Conservation (phyloP, 345 rosid species). For the Citrus australasica region DNA sequence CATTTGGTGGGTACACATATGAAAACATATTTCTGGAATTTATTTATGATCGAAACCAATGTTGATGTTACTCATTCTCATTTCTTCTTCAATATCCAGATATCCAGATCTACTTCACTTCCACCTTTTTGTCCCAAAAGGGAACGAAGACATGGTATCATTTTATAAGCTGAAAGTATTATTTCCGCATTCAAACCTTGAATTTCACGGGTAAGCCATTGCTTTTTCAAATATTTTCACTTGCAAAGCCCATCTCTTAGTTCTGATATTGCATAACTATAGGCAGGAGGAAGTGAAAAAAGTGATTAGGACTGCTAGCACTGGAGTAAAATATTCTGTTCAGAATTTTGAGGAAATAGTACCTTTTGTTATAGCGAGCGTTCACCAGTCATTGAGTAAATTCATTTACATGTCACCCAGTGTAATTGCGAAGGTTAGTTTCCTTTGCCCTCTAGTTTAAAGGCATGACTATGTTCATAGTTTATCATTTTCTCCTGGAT, state of each 20-base stretch:
- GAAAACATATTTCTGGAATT: not conserved
- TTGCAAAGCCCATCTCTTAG: not conserved
- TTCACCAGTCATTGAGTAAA: slow-evolving; percentile 23
- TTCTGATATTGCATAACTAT: slow-evolving; percentile 10
- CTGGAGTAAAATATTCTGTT: slow-evolving; percentile 8
- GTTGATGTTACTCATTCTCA: not conserved
- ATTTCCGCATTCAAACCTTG: slow-evolving; percentile 41
- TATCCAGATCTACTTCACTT: slow-evolving; percentile 32
- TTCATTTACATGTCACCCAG: slow-evolving; percentile 31
- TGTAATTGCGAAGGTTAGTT: slow-evolving; percentile 39
- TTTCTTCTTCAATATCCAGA: slow-evolving; percentile 20
- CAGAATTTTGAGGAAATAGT: slow-evolving; percentile 24
- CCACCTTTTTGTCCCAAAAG: slow-evolving; percentile 43
- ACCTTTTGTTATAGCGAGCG: slow-evolving; percentile 32
- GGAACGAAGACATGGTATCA: slow-evolving; percentile 32
- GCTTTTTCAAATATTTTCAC: not conserved
- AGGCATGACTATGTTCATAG: not conserved
- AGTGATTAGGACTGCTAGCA: slow-evolving; percentile 7
- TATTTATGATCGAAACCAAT: not conserved
- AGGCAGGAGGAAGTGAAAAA: slow-evolving; percentile 40
- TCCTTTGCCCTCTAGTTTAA: not conserved
- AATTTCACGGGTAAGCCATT: slow-evolving; percentile 33
- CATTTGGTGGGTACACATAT: not conserved
- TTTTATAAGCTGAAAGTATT: slow-evolving; percentile 43
- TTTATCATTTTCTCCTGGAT: not conserved